Percentiles rank a stretch among this genome's conserved stretches.
phyloP scores from a whole-genome alignment of 2,329 filamentous ascomycete species.

The Truncatella angustata region DNA sequence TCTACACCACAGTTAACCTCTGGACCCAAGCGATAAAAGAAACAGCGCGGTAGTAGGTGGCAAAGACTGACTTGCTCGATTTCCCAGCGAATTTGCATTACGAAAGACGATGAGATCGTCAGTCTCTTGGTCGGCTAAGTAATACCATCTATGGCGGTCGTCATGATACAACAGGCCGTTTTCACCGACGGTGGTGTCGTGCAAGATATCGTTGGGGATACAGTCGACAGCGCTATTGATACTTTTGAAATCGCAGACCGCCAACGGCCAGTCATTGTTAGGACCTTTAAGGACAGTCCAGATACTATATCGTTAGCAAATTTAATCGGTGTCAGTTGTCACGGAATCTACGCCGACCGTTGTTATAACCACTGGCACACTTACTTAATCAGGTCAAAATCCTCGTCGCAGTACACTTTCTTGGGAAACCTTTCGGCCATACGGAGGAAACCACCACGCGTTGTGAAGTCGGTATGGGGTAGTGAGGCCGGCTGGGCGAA shows the following conservation, averaged over 20 bases:
- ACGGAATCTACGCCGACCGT: no score
- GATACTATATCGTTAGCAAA: neutral
- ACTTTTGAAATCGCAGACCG: neutral
- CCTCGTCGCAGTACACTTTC: neutral
- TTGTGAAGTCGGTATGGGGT: neutral
- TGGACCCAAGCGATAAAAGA: neutral
- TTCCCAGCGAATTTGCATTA: neutral
- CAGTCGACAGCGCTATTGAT: neutral
- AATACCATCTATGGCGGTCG: neutral
- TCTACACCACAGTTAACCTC: neutral
- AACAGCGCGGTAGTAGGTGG: no score
- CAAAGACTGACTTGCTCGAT: neutral
- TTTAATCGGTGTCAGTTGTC: neutral
- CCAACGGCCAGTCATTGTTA: neutral
- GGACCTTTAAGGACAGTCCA: neutral
- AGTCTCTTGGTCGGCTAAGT: neutral
- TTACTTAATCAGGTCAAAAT: neutral
- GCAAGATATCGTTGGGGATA: neutral
- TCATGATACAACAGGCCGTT: neutral
- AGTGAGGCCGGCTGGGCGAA: neutral
- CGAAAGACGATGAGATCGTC: neutral
- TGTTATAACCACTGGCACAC: no score
- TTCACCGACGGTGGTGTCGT: neutral
- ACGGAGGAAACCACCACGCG: neutral
- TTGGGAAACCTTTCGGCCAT: neutral